Conservation (phyloP, 495 filamentous ascomycete genomes). For the Endocarpon pusillum region DNA sequence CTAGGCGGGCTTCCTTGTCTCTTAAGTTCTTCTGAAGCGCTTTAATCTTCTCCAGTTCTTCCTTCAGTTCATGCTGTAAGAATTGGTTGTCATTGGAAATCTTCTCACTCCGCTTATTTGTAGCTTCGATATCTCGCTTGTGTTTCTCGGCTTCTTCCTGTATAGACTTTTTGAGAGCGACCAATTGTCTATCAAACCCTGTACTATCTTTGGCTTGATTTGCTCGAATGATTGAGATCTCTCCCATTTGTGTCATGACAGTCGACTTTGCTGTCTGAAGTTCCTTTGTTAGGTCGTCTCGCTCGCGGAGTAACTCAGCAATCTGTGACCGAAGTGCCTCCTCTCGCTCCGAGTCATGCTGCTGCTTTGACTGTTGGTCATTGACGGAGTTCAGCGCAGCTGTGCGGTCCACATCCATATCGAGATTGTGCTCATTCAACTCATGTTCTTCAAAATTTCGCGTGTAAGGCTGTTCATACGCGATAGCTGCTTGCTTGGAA, state of each 20-base stretch:
- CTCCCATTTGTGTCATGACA: slow-evolving; percentile 40
- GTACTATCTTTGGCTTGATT: slow-evolving; percentile 37
- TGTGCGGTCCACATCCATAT: too few relatives aligned
- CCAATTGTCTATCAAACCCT: slow-evolving; percentile 37
- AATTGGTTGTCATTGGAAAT: slow-evolving; percentile 48
- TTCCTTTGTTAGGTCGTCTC: slow-evolving; percentile 27
- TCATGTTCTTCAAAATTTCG: too few relatives aligned
- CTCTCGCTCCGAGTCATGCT: slow-evolving; percentile 5
- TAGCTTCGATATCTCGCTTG: slow-evolving; percentile 38
- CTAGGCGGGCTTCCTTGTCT: slow-evolving; percentile 22
- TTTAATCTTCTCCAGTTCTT: slow-evolving; percentile 33
- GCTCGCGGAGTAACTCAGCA: slow-evolving; percentile 37
- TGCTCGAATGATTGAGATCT: slow-evolving; percentile 49
- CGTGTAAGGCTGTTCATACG: not conserved
- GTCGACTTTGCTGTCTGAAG: slow-evolving; percentile 30
- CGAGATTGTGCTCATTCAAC: too few relatives aligned
- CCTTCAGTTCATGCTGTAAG: slow-evolving; percentile 44
- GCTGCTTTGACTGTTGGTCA: slow-evolving; percentile 3
- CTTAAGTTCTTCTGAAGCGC: slow-evolving; percentile 18
- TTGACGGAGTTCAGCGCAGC: not conserved
- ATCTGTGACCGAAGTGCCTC: slow-evolving; percentile 21
- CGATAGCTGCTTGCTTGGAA: not conserved
- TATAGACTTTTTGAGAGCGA: slow-evolving; percentile 33
- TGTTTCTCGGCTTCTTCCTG: slow-evolving; percentile 36
- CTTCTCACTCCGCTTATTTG: slow-evolving; percentile 38